Evolutionary conservation across 805 yeast species (phyloP).

Genomic region (Cyberlindnera sargentensis): DNA sequence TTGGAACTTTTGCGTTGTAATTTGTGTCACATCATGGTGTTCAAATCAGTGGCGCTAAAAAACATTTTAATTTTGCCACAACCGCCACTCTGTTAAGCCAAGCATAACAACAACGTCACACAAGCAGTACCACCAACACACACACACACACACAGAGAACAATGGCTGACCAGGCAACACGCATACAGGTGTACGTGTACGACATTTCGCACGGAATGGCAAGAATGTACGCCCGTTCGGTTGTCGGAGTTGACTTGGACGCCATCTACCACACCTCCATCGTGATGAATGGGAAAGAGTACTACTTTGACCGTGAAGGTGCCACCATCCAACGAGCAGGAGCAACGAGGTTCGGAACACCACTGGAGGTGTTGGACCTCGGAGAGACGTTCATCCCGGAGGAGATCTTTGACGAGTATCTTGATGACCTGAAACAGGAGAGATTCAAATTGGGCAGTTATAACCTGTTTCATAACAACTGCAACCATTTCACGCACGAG

Average conservation of each 20-base stretch:
- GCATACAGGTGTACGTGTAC: slow-evolving; percentile 35
- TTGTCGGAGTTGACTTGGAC: slow-evolving; percentile 48
- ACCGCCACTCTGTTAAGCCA: neutral
- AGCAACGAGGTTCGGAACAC: slow-evolving; percentile 50
- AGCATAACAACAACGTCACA: too few relatives aligned
- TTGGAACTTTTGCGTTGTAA: too few relatives aligned
- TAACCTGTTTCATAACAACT: slow-evolving; percentile 55
- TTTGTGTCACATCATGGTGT: too few relatives aligned
- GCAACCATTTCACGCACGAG: slow-evolving; percentile 61
- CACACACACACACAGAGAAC: neutral
- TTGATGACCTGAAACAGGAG: slow-evolving; percentile 41
- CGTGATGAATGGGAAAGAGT: slow-evolving; percentile 46
- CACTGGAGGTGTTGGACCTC: slow-evolving; percentile 43
- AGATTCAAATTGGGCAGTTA: slow-evolving; percentile 35
- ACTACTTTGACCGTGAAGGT: slow-evolving; percentile 56
- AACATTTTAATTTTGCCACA: neutral
- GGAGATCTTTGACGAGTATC: slow-evolving; percentile 47
- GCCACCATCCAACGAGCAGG: slow-evolving; percentile 39
- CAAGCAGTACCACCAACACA: too few relatives aligned
- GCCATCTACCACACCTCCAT: slow-evolving; percentile 66
- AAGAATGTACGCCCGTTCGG: slow-evolving; percentile 36
- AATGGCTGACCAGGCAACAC: slow-evolving; percentile 1
- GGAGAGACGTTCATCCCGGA: slow-evolving; percentile 46
- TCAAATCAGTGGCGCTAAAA: too few relatives aligned
- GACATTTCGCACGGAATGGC: slow-evolving; percentile 63